Evolutionary conservation across 257 asterid species (phyloP).

Genomic region (Parsonsia alboflavescens): DNA sequence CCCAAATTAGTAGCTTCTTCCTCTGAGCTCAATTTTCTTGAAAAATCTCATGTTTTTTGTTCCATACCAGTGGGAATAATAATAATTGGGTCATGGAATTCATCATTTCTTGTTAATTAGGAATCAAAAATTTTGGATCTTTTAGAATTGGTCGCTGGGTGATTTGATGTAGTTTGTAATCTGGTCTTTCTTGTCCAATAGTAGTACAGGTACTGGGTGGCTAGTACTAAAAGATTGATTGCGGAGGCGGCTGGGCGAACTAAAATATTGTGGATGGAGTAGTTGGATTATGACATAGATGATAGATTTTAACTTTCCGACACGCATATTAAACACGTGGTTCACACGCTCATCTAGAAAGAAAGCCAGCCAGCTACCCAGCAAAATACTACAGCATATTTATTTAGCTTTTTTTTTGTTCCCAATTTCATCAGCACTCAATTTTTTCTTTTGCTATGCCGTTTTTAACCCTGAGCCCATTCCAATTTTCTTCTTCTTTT

Average conservation of each 20-base stretch:
- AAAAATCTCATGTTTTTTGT: neutral
- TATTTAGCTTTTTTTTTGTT: neutral
- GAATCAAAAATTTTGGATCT: neutral
- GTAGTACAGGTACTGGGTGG: neutral
- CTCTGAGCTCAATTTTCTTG: neutral
- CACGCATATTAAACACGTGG: conserved; percentile 8
- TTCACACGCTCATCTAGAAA: conserved; percentile 16
- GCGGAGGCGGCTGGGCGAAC: conserved; percentile 23
- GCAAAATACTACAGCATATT: neutral
- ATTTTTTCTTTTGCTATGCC: neutral
- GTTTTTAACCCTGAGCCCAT: neutral
- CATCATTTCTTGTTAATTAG: neutral
- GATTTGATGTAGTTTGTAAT: conserved; percentile 5
- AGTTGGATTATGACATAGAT: conserved; percentile 20
- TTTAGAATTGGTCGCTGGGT: conserved; percentile 29
- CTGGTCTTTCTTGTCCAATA: conserved; percentile 8
- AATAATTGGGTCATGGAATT: neutral
- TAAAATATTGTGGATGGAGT: conserved; percentile 24
- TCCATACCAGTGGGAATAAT: neutral
- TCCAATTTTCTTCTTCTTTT: neutral
- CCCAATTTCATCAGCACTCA: neutral
- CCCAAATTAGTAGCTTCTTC: neutral
- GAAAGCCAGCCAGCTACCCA: neutral
- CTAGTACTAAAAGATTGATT: neutral
- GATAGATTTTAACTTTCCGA: neutral